These are phyloP conservation scores for Fraxinus paxiana DNA, from an alignment of 305 asterid species.

Conservation along the genomic window DNA sequence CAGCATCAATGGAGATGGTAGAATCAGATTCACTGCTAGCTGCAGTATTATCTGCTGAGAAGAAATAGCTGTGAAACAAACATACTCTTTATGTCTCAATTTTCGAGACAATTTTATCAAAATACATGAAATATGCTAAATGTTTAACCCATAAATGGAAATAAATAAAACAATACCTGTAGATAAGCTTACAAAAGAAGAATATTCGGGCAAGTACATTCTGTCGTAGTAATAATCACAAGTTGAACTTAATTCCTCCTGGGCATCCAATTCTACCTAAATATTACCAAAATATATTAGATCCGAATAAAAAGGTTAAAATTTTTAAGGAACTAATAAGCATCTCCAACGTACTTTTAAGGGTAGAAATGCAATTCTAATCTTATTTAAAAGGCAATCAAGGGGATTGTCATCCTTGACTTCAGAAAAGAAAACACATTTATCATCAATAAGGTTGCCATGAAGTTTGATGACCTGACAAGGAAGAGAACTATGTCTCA, in stretches of 20 bases:
- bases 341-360: constrained; percentile 30
- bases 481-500: constrained; percentile 12
- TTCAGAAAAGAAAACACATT: constrained; percentile 61
- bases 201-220: constrained; percentile 50
- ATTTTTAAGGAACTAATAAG: not conserved
- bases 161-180: constrained; percentile 30
- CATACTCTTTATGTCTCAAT: not conserved
- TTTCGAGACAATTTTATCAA: not conserved
- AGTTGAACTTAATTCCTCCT: constrained; percentile 17
- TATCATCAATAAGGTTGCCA: constrained; percentile 37
- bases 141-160: not conserved
- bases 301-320: not conserved
- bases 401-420: constrained; percentile 63
- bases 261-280: constrained; percentile 26
- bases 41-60: constrained; percentile 32
- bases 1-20: constrained; percentile 43
- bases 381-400: constrained; percentile 45
- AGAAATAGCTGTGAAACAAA: not conserved
- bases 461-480: constrained; percentile 43
- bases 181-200: constrained; percentile 44
- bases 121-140: not conserved
- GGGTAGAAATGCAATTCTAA: constrained; percentile 30
- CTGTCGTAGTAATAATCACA: constrained; percentile 51
- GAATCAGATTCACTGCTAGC: constrained; percentile 43
- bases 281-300: constrained; percentile 13